Evolutionary conservation across 192 early-diverging fungal genomes (phyloP).

Genomic region (Thamnidium elegans): DNA sequence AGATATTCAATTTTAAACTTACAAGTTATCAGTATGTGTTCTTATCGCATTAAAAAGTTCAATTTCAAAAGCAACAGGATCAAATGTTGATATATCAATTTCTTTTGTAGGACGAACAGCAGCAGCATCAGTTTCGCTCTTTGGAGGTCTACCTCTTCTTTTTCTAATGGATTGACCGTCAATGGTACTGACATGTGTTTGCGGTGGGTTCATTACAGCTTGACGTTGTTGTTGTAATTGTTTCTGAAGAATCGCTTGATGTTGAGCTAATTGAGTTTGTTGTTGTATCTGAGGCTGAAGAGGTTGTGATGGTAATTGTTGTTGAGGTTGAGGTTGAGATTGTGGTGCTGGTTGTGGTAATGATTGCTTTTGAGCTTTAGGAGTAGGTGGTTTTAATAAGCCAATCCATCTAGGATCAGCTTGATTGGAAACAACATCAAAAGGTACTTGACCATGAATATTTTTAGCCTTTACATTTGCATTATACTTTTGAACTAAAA

Average conservation of each 20-base stretch:
- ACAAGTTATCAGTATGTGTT: slow-evolving; percentile 48
- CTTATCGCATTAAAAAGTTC: slow-evolving; percentile 42
- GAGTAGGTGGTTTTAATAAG: slow-evolving; percentile 12
- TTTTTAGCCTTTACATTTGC: slow-evolving; percentile 79
- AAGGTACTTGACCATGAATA: slow-evolving; percentile 70
- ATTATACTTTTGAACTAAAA: slow-evolving; percentile 72
- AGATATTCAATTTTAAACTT: slow-evolving; percentile 7
- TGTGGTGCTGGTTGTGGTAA: not conserved
- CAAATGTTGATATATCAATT: slow-evolving; percentile 20
- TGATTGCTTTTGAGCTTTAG: not conserved
- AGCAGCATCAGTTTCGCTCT: slow-evolving; percentile 25
- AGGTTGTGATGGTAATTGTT: not conserved
- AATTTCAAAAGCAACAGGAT: slow-evolving; percentile 30
- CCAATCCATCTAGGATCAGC: slow-evolving; percentile 37
- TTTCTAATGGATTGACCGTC: slow-evolving; percentile 8
- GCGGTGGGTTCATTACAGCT: not conserved
- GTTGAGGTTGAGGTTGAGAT: not conserved
- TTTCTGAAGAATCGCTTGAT: not conserved
- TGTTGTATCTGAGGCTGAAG: not conserved
- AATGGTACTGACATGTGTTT: not conserved
- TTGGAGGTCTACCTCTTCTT: slow-evolving; percentile 29
- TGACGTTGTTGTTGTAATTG: not conserved
- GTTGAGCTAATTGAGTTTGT: not conserved
- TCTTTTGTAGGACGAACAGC: slow-evolving; percentile 17
- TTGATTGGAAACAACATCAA: slow-evolving; percentile 75